Conservation (phyloP, 2,329 filamentous ascomycete genomes). For the Cadophora sp. region DNA sequence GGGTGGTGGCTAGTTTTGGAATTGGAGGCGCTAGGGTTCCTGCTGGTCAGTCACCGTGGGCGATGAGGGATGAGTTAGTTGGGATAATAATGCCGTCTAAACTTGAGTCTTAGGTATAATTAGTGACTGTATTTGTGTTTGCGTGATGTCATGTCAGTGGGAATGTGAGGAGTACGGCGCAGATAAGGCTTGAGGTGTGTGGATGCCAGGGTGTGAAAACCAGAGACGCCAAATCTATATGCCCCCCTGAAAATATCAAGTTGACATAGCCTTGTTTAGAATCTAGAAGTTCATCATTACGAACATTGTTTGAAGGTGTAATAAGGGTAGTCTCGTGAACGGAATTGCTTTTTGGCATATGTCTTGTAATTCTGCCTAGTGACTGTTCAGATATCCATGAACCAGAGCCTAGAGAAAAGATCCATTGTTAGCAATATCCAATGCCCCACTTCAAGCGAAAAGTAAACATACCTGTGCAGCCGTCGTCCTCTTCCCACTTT, state of each 20-base stretch:
- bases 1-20: background rate
- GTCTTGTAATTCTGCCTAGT: background rate
- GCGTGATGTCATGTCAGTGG: no score
- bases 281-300: background rate
- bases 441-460: background rate
- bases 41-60: background rate
- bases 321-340: background rate
- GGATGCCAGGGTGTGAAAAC: no score
- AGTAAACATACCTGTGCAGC: constrained; percentile 63
- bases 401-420: constrained; percentile 13
- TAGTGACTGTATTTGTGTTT: no score
- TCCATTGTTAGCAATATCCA: background rate
- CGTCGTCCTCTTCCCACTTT: constrained; percentile 69
- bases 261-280: no score
- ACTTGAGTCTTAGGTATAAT: no score
- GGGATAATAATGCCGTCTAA: background rate
- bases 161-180: no score
- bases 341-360: background rate
- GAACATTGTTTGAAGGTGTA: background rate
- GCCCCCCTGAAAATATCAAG: no score
- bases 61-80: background rate
- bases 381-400: constrained; percentile 18
- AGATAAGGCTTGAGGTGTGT: no score
- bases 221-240: no score
- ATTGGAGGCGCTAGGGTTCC: background rate